Percentiles rank a stretch among this genome's conserved stretches.
Conservation (phyloP, 179 eudicot species). For the Silene noctiflora region DNA sequence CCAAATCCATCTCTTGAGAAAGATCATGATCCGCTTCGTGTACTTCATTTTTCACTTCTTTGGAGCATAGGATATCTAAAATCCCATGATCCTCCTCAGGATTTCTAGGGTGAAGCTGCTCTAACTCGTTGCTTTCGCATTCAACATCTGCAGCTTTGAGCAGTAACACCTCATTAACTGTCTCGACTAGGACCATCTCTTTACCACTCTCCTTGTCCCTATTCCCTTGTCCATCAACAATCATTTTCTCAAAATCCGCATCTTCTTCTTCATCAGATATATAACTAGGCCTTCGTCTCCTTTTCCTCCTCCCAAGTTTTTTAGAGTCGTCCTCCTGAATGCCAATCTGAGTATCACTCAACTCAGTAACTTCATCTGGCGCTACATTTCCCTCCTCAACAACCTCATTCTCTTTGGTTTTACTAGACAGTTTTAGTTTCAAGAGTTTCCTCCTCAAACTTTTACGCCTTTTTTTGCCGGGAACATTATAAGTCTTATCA, state of each 20-base stretch:
- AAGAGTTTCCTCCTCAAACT: neutral
- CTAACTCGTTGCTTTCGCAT: neutral
- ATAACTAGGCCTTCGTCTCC: constrained; percentile 15
- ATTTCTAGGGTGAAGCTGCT: constrained; percentile 3
- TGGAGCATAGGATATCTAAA: neutral
- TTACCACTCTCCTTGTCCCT: neutral
- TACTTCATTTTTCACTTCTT: neutral
- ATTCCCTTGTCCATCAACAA: constrained; percentile 14
- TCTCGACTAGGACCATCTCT: constrained; percentile 9
- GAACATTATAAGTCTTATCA: constrained; percentile 19
- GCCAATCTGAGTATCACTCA: constrained; percentile 11
- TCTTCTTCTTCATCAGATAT: constrained; percentile 21
- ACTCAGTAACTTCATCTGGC: neutral
- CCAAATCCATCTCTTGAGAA: constrained; percentile 2
- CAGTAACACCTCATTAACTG: neutral
- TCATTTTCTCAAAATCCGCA: neutral
- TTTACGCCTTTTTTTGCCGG: neutral
- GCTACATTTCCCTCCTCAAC: constrained; percentile 10
- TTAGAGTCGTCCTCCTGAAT: constrained; percentile 9
- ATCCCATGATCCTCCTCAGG: neutral
- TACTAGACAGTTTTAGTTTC: constrained; percentile 12
- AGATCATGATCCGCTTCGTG: neutral
- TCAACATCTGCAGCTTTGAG: constrained; percentile 7
- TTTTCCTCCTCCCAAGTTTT: neutral
- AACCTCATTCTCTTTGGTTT: constrained; percentile 1